phyloP scores from a whole-genome alignment of 78 protist genomes.

The Pigoraptor vietnamica region DNA sequence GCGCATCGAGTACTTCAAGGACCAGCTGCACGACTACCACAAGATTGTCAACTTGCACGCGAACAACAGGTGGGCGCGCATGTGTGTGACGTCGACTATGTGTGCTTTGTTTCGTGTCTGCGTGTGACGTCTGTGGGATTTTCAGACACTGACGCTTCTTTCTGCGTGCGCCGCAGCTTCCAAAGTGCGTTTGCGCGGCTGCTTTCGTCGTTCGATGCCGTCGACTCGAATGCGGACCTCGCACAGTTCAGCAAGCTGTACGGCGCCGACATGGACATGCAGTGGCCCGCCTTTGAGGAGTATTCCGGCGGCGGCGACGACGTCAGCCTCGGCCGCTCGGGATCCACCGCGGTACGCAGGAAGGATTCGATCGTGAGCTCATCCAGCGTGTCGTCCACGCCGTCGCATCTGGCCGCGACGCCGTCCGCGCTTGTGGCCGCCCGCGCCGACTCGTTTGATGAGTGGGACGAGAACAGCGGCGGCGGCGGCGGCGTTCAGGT shows the following conservation, averaged over 20 bases:
- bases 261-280: constrained; percentile 1
- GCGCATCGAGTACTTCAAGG: neutral
- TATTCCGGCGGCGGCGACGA: neutral
- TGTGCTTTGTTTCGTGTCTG: too few relatives aligned
- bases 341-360: neutral
- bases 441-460: neutral
- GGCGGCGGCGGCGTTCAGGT: neutral
- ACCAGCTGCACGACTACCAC: neutral
- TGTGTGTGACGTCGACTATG: too few relatives aligned
- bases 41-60: neutral
- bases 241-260: neutral
- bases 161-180: neutral
- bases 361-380: neutral
- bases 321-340: neutral
- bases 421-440: neutral
- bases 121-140: too few relatives aligned
- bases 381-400: neutral
- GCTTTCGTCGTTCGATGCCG: neutral
- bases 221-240: neutral
- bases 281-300: constrained; percentile 8
- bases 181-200: neutral
- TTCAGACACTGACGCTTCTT: neutral
- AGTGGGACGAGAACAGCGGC: neutral
- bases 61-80: neutral
- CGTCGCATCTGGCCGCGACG: neutral